Conservation (phyloP, 2,329 filamentous ascomycete genomes). For the Colletotrichum graminicola region DNA sequence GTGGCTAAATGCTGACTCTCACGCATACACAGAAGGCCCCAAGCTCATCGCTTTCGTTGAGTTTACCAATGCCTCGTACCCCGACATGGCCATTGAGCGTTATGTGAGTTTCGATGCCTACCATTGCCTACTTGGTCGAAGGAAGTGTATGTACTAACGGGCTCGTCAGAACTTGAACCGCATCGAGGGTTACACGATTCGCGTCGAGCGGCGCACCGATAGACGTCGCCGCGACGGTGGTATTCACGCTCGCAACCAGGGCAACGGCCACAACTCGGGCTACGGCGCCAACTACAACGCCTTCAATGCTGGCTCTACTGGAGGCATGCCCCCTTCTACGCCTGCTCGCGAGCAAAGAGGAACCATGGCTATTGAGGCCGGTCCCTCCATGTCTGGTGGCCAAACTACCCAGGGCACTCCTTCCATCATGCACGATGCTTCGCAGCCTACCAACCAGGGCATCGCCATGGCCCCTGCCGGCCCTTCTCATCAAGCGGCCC, state of each 20-base stretch:
- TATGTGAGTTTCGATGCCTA: constrained; percentile 47
- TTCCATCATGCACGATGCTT: constrained; percentile 16
- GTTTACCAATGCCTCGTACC: constrained; percentile 53
- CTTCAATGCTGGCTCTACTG: neutral
- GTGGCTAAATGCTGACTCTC: constrained; percentile 8
- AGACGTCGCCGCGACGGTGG: constrained; percentile 19
- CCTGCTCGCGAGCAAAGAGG: constrained; percentile 28
- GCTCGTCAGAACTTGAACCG: constrained; percentile 49
- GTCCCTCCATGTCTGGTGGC: neutral
- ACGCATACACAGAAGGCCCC: constrained; percentile 26
- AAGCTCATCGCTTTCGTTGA: constrained; percentile 55
- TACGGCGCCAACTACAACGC: neutral
- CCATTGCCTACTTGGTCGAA: neutral
- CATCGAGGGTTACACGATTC: constrained; percentile 50
- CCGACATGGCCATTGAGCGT: constrained; percentile 52
- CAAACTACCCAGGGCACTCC: constrained; percentile 22
- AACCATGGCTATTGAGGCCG: constrained; percentile 34
- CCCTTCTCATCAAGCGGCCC: neutral
- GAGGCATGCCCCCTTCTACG: constrained; percentile 28
- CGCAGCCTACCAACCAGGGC: neutral
- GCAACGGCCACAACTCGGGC: neutral
- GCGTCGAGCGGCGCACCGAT: constrained; percentile 51
- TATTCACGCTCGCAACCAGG: neutral
- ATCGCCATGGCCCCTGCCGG: neutral
- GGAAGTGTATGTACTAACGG: constrained; percentile 7